These are phyloP conservation scores for Lycium ferocissimum DNA, from an alignment of 257 asterid genomes.

Conservation along the genomic window DNA sequence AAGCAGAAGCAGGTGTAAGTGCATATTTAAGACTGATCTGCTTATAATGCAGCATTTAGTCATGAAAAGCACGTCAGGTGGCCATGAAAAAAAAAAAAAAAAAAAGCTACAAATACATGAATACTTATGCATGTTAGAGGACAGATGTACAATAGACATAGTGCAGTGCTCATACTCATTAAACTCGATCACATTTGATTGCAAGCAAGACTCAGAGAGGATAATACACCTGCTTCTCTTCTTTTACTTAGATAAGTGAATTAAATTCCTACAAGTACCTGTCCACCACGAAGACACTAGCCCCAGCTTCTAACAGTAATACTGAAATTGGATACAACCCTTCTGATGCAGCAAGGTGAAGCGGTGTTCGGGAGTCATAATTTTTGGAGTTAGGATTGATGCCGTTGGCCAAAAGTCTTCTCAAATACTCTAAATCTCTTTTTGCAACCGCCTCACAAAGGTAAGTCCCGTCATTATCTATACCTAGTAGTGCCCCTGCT, in stretches of 20 bases:
- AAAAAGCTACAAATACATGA: background rate
- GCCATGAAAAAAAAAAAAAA: background rate
- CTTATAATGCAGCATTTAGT: background rate
- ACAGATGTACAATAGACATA: background rate
- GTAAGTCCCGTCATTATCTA: constrained; percentile 55
- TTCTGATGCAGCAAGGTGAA: constrained; percentile 75
- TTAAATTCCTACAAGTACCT: constrained; percentile 46
- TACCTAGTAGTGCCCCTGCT: constrained; percentile 56
- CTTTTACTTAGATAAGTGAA: background rate
- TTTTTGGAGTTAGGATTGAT: constrained; percentile 72
- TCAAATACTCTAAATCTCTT: constrained; percentile 50
- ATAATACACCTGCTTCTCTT: background rate
- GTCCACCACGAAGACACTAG: constrained; percentile 66
- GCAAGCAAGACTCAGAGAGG: constrained; percentile 1
- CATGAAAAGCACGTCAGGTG: background rate
- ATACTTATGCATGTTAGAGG: background rate
- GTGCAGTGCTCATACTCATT: background rate
- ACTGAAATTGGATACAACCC: constrained; percentile 50
- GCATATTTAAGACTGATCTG: background rate
- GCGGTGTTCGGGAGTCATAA: constrained; percentile 69
- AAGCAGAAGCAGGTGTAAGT: background rate
- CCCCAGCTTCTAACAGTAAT: constrained; percentile 64
- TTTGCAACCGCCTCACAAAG: constrained; percentile 67
- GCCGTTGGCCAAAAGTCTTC: constrained; percentile 55
- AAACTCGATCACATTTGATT: background rate